Conservation (phyloP, 2,329 filamentous ascomycete genomes). For the Aspergillus costaricaensis region DNA sequence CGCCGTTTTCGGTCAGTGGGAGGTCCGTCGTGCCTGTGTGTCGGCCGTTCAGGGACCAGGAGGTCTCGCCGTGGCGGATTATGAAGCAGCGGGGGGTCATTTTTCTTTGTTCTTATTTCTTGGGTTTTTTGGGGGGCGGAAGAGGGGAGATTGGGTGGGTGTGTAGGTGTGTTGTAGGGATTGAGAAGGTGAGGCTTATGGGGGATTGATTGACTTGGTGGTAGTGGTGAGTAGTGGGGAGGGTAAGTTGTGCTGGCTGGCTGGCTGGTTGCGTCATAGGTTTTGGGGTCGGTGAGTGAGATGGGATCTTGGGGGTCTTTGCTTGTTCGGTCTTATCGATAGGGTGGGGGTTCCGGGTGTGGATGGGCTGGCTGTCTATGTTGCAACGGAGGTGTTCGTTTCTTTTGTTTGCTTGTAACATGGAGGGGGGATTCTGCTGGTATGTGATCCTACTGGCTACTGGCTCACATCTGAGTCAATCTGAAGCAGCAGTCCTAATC, state of each 20-base stretch:
- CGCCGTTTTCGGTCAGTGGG: conserved; percentile 77
- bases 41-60: conserved; percentile 85
- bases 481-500: neutral
- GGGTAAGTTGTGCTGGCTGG: too few relatives aligned
- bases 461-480: neutral
- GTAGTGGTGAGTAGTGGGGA: neutral
- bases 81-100: conserved; percentile 75
- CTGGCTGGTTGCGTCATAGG: conserved; percentile 2
- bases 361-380: neutral
- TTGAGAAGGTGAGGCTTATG: neutral
- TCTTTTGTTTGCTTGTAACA: too few relatives aligned
- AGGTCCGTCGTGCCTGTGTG: conserved; percentile 89
- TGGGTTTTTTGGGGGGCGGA: neutral
- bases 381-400: too few relatives aligned
- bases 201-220: too few relatives aligned
- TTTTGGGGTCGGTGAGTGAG: neutral
- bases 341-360: neutral
- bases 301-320: neutral
- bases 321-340: neutral
- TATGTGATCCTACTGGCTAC: too few relatives aligned
- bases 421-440: too few relatives aligned
- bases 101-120: conserved; percentile 9
- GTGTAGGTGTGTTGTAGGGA: neutral
- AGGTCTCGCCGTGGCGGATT: conserved; percentile 88
- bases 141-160: neutral